phyloP scores from a whole-genome alignment of 2,329 filamentous ascomycete species.

The Coleophoma eucalyptorum region DNA sequence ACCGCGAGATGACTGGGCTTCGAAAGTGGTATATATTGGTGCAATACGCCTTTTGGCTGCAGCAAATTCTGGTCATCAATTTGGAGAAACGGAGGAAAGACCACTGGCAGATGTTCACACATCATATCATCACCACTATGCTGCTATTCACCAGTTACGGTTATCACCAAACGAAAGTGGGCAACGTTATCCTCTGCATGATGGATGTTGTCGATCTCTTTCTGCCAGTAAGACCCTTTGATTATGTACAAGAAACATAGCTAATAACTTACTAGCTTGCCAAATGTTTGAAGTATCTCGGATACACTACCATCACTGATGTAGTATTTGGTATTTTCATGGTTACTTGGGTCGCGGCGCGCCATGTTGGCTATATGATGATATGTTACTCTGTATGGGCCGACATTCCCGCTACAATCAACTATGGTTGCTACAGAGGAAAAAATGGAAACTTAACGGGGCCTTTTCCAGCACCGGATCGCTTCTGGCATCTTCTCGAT shows the following conservation, averaged over 20 bases:
- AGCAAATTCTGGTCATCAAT: constrained; percentile 91
- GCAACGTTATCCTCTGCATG: constrained; percentile 81
- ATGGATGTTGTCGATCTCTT: constrained; percentile 94
- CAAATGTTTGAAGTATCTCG: constrained; percentile 90
- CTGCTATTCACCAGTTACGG: constrained; percentile 81
- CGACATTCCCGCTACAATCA: constrained; percentile 58
- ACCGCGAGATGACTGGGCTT: constrained; percentile 66
- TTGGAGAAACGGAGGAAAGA: constrained; percentile 95
- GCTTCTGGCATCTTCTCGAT: constrained; percentile 62
- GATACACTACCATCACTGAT: constrained; percentile 74
- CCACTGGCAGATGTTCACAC: constrained; percentile 91
- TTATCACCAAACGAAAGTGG: constrained; percentile 83
- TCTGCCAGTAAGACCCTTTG: constrained; percentile 61
- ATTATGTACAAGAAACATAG: neutral
- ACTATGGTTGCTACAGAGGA: constrained; percentile 68
- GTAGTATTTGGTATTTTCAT: constrained; percentile 82
- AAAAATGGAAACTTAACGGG: constrained; percentile 49
- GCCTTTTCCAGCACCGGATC: constrained; percentile 45
- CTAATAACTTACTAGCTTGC: constrained; percentile 54
- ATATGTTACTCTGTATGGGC: constrained; percentile 80
- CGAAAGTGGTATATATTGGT: constrained; percentile 88
- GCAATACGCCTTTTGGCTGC: constrained; percentile 89
- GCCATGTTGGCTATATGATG: constrained; percentile 75
- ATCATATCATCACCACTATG: constrained; percentile 84
- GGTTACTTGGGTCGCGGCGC: constrained; percentile 75